A percentile compares a stretch with the other conserved stretches of the same genome.
These are phyloP conservation scores for Blastomyces parvus DNA, from an alignment of 2,329 filamentous ascomycete species.

Conservation along the genomic window DNA sequence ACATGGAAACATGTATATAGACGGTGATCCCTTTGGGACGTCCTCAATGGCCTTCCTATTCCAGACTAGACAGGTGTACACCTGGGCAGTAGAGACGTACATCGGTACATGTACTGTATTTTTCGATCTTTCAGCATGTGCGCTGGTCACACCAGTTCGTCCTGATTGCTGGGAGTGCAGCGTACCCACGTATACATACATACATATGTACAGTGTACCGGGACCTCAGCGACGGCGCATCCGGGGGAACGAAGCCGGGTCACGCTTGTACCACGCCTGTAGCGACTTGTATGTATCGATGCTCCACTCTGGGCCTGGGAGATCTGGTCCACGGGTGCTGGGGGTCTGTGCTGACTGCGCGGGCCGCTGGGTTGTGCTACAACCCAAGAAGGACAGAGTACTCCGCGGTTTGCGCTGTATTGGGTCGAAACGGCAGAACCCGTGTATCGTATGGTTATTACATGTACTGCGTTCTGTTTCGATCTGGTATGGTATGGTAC, in stretches of 20 bases:
- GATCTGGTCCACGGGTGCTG: background rate
- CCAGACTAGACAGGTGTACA: background rate
- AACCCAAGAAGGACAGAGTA: too few species aligned
- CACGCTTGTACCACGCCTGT: background rate
- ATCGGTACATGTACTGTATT: background rate
- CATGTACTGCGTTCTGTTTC: background rate
- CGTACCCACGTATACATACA: too few species aligned
- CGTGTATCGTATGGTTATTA: slow-evolving; percentile 5
- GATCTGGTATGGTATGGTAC: background rate
- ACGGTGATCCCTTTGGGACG: too few species aligned
- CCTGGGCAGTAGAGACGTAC: too few species aligned
- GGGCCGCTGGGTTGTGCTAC: background rate
- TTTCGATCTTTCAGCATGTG: background rate
- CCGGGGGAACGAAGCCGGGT: background rate
- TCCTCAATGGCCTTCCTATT: too few species aligned
- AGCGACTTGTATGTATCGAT: background rate
- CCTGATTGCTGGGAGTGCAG: background rate
- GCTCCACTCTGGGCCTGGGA: background rate
- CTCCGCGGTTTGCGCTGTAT: background rate
- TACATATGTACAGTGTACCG: too few species aligned
- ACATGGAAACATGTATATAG: too few species aligned
- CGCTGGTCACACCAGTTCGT: background rate
- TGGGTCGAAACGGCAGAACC: background rate
- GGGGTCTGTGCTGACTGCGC: background rate
- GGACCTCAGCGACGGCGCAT: slow-evolving; percentile 1